A percentile compares a stretch with the other conserved stretches of the same genome.
Evolutionary conservation across 495 filamentous ascomycete species (phyloP).

Genomic region (Talaromyces thailandensis): DNA sequence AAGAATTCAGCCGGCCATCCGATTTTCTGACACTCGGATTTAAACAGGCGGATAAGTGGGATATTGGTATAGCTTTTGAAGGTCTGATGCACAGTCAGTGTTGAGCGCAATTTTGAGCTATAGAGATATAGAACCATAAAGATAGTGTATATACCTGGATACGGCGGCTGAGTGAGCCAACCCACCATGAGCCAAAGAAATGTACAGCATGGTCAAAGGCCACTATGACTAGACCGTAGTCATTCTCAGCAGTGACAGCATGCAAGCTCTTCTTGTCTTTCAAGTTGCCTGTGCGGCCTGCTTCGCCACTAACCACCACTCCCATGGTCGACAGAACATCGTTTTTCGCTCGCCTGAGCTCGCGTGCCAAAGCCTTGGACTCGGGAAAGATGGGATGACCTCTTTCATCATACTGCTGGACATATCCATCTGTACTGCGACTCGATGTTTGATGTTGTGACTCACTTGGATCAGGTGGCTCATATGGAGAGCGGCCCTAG

Average conservation of each 20-base stretch:
- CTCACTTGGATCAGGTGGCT: conserved; percentile 37
- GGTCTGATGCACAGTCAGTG: conserved; percentile 20
- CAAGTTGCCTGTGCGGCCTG: conserved; percentile 20
- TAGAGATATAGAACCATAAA: neutral
- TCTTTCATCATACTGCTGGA: conserved; percentile 61
- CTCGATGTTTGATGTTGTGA: conserved; percentile 14
- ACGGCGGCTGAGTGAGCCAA: conserved; percentile 31
- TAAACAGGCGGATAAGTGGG: conserved; percentile 29
- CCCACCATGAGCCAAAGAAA: conserved; percentile 36
- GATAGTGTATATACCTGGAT: conserved; percentile 31
- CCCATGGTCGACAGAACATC: conserved; percentile 50
- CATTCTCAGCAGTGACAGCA: conserved; percentile 37
- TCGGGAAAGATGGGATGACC: conserved; percentile 59
- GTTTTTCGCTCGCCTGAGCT: conserved; percentile 45
- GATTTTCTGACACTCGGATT: conserved; percentile 23
- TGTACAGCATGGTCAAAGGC: conserved; percentile 31
- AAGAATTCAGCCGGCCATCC: conserved; percentile 34
- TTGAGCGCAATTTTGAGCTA: neutral
- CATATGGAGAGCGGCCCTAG: conserved; percentile 66
- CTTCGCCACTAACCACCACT: conserved; percentile 38
- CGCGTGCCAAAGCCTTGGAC: conserved; percentile 32
- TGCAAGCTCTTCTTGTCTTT: conserved; percentile 35
- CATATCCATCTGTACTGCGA: conserved; percentile 36
- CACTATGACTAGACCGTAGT: conserved; percentile 39
- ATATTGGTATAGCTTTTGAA: conserved; percentile 33